Conservation (phyloP, 1,284 basidiomycete species). For the Fomitopsis pinicola region DNA sequence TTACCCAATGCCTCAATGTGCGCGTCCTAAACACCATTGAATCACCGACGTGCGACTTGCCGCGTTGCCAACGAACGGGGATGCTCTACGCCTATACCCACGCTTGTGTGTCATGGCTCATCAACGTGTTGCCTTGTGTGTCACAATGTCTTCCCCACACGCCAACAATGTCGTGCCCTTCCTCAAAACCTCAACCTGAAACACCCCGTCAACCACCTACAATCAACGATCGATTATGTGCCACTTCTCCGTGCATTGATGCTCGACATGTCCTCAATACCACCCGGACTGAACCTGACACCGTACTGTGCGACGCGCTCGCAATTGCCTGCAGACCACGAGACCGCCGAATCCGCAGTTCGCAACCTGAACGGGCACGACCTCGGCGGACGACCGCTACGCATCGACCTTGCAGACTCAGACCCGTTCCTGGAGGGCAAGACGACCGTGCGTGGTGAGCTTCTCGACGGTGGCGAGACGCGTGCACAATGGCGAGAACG, state of each 20-base stretch:
- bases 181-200: not conserved
- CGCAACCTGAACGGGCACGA: slow-evolving; percentile 73
- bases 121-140: not conserved
- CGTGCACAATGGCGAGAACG: slow-evolving; percentile 51
- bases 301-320: no score
- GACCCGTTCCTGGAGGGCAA: slow-evolving; percentile 46
- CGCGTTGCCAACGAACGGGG: no score
- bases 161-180: not conserved
- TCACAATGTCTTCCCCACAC: not conserved
- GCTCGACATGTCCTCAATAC: not conserved
- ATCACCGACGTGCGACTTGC: not conserved
- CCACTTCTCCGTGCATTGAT: not conserved
- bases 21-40: not conserved
- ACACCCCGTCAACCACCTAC: not conserved
- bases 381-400: slow-evolving; percentile 67
- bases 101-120: not conserved
- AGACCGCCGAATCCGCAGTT: slow-evolving; percentile 80
- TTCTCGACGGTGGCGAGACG: slow-evolving; percentile 56
- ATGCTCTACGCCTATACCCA: not conserved
- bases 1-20: not conserved
- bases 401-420: slow-evolving; percentile 63
- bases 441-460: slow-evolving; percentile 57
- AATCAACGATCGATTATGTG: not conserved
- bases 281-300: not conserved
- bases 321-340: slow-evolving; percentile 63